Percentiles rank a stretch among this genome's conserved stretches.
Evolutionary conservation across 2,329 filamentous ascomycete genomes (phyloP).

Genomic region (Sporothrix brunneoviolacea): DNA sequence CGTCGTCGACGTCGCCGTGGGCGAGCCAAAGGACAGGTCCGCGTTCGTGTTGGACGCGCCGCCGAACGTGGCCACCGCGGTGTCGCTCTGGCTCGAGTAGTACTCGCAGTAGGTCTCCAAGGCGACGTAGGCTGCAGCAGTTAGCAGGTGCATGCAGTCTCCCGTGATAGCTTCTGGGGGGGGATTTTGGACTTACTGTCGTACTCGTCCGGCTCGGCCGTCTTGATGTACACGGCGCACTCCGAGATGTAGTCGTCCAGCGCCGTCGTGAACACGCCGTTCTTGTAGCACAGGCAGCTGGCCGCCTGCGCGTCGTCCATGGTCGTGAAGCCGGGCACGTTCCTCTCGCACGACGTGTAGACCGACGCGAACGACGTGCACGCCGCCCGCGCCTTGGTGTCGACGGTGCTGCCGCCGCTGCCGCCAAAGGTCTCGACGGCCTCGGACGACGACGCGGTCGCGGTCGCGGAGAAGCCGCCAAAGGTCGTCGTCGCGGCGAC

Average conservation of each 20-base stretch:
- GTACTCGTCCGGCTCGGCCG: conserved; percentile 17
- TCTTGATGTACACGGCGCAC: conserved; percentile 20
- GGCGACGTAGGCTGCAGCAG: conserved; percentile 13
- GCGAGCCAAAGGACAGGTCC: not conserved
- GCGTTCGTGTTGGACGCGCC: not conserved
- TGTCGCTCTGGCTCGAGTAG: not conserved
- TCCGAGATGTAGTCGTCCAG: conserved; percentile 21
- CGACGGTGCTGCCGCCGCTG: not conserved
- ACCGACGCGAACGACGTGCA: conserved; percentile 21
- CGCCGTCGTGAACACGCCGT: conserved; percentile 18
- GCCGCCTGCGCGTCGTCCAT: conserved; percentile 14
- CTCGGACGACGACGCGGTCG: not conserved
- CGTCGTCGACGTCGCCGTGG: conserved; percentile 1
- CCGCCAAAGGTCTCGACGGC: not conserved
- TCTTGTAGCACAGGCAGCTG: conserved; percentile 22
- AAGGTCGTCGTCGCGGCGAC: conserved; percentile 4
- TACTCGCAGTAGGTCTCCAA: conserved; percentile 18
- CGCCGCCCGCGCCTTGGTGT: conserved; percentile 15
- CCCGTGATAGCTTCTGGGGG: no score
- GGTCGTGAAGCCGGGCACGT: conserved; percentile 11
- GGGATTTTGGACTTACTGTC: no score
- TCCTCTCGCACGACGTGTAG: conserved; percentile 19
- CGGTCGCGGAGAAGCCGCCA: not conserved
- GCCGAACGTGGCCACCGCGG: conserved; percentile 5
- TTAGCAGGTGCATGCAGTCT: no score